phyloP scores from a whole-genome alignment of 495 filamentous ascomycete species.

The Immersiella caudata region DNA sequence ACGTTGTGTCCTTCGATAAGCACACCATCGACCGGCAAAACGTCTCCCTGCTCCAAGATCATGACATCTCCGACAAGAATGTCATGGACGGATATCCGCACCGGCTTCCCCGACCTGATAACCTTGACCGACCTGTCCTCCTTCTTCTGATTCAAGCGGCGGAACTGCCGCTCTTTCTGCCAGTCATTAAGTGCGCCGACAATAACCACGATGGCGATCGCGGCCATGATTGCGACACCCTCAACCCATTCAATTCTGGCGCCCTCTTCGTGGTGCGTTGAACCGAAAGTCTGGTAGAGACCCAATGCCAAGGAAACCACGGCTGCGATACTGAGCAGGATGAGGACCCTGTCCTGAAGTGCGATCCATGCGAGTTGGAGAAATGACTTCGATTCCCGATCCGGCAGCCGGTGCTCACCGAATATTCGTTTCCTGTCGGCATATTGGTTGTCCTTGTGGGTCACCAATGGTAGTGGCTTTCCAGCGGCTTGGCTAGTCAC shows the following conservation, averaged over 20 bases:
- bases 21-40: conserved; percentile 76
- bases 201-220: conserved; percentile 72
- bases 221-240: conserved; percentile 75
- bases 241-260: conserved; percentile 74
- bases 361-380: conserved; percentile 77
- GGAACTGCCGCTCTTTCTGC: conserved; percentile 79
- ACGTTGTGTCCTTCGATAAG: conserved; percentile 70
- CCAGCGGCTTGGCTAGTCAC: background rate
- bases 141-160: conserved; percentile 75
- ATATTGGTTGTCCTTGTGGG: background rate
- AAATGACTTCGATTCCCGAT: conserved; percentile 42
- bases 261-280: conserved; percentile 47
- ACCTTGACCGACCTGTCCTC: conserved; percentile 79
- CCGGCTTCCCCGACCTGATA: conserved; percentile 73
- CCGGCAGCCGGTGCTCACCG: conserved; percentile 7
- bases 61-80: conserved; percentile 74
- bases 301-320: conserved; percentile 71
- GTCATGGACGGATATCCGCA: conserved; percentile 70
- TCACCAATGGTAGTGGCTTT: background rate
- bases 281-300: conserved; percentile 65
- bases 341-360: conserved; percentile 83
- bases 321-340: conserved; percentile 71
- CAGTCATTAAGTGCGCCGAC: conserved; percentile 77
- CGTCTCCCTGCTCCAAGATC: conserved; percentile 70
- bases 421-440: conserved; percentile 11